These are phyloP conservation scores for Penicillium egyptiacum DNA, from an alignment of 495 filamentous ascomycete species.

Conservation along the genomic window DNA sequence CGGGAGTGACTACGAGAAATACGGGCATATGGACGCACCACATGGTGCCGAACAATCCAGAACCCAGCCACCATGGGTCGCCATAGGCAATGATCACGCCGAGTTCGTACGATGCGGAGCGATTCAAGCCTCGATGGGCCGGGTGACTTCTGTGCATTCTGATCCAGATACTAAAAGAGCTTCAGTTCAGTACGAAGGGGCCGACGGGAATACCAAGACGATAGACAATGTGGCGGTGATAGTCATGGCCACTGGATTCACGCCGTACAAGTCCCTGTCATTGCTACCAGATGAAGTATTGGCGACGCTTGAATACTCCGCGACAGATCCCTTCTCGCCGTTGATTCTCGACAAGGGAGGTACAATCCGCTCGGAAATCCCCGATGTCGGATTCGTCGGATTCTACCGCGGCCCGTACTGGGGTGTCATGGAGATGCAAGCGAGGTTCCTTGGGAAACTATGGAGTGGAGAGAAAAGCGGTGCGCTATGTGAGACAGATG, in stretches of 20 bases:
- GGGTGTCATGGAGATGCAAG: constrained; percentile 86
- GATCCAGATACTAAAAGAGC: constrained; percentile 27
- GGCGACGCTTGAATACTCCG: constrained; percentile 54
- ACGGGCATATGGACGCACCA: constrained; percentile 20
- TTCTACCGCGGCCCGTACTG: constrained; percentile 87
- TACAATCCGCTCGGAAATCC: constrained; percentile 58
- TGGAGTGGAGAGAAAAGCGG: constrained; percentile 32
- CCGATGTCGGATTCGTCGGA: constrained; percentile 75
- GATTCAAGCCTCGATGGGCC: constrained; percentile 49
- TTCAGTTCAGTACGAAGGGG: constrained; percentile 35
- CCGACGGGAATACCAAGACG: constrained; percentile 19
- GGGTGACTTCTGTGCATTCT: constrained; percentile 26
- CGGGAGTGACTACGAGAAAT: constrained; percentile 59
- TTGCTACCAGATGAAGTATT: constrained; percentile 60
- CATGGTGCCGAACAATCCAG: constrained; percentile 22
- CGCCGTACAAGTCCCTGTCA: constrained; percentile 56
- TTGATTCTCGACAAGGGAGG: constrained; percentile 67
- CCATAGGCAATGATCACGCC: constrained; percentile 67
- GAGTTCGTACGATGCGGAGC: constrained; percentile 67
- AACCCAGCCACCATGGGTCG: constrained; percentile 58
- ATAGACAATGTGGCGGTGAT: constrained; percentile 63
- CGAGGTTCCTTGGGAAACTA: constrained; percentile 56
- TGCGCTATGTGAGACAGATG: constrained; percentile 6
- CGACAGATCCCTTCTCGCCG: constrained; percentile 59
- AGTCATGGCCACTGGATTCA: constrained; percentile 76